Percentiles rank a stretch among this genome's conserved stretches.
phyloP scores from a whole-genome alignment of 106 monocot genomes.

The Dendrobium nobile region DNA sequence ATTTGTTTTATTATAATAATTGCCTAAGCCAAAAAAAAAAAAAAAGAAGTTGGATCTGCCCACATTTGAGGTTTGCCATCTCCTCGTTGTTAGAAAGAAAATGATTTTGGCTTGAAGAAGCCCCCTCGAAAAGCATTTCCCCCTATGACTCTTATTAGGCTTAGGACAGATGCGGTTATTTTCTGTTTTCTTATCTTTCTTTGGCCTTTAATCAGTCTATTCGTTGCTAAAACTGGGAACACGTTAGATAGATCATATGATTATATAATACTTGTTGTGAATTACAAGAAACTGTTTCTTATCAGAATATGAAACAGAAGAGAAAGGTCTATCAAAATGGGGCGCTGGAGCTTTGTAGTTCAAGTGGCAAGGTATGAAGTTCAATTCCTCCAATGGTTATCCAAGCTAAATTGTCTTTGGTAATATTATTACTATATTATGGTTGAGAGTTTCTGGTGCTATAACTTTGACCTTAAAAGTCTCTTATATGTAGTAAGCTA shows the following conservation, averaged over 20 bases:
- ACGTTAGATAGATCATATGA: neutral
- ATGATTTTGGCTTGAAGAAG: neutral
- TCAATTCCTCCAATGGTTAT: neutral
- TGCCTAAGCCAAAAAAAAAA: neutral
- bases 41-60: neutral
- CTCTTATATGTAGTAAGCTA: too few species aligned
- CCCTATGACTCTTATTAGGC: neutral
- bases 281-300: neutral
- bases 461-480: too few species aligned
- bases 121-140: neutral
- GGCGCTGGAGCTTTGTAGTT: conserved; percentile 18
- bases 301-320: conserved; percentile 35
- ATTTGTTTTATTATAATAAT: too few species aligned
- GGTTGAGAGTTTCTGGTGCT: too few species aligned
- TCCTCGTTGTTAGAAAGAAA: neutral
- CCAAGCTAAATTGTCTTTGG: neutral
- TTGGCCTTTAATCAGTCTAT: neutral
- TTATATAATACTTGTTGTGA: neutral
- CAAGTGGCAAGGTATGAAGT: conserved; percentile 32
- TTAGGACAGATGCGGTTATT: neutral
- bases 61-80: neutral
- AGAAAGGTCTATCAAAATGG: conserved; percentile 56
- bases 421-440: neutral
- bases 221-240: neutral
- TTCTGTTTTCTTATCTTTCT: neutral